phyloP scores from a whole-genome alignment of 495 filamentous ascomycete genomes.

The Tuber melanosporum region DNA sequence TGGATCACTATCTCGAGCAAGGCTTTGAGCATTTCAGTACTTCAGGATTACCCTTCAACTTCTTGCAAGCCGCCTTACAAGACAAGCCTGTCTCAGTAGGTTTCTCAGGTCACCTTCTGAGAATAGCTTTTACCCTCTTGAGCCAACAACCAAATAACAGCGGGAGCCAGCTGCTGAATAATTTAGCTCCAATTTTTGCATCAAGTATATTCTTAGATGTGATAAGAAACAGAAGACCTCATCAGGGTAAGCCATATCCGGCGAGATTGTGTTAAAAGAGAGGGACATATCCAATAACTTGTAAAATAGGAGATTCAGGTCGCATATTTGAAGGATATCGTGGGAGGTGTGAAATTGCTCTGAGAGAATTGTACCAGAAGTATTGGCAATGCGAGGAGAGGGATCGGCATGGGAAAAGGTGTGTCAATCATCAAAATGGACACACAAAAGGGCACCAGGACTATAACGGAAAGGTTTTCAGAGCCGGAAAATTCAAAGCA shows the following conservation, averaged over 20 bases:
- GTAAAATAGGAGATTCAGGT: background rate
- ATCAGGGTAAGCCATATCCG: background rate
- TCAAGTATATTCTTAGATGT: conserved; percentile 36
- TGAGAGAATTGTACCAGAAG: conserved; percentile 33
- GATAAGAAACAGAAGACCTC: conserved; percentile 1
- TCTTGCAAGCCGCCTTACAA: conserved; percentile 30
- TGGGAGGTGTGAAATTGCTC: conserved; percentile 20
- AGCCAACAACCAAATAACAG: conserved; percentile 5
- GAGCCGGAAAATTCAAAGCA: background rate
- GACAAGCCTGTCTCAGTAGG: conserved; percentile 30
- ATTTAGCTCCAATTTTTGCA: conserved; percentile 31
- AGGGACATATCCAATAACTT: background rate
- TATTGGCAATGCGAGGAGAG: conserved; percentile 32
- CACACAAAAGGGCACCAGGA: conserved; percentile 35
- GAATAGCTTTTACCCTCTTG: conserved; percentile 28
- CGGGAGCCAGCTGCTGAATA: conserved; percentile 22
- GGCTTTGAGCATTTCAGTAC: conserved; percentile 37
- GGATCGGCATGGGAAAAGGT: conserved; percentile 24
- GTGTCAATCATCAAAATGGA: conserved; percentile 26
- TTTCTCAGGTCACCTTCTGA: conserved; percentile 34
- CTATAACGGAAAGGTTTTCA: conserved; percentile 31
- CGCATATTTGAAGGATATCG: conserved; percentile 30
- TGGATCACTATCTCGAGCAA: conserved; percentile 28
- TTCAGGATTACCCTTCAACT: conserved; percentile 35
- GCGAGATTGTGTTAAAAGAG: background rate